Base-by-base conservation (phyloP, 2,329 filamentous ascomycete genomes). In the Arthrobotrys conoides region DNA sequence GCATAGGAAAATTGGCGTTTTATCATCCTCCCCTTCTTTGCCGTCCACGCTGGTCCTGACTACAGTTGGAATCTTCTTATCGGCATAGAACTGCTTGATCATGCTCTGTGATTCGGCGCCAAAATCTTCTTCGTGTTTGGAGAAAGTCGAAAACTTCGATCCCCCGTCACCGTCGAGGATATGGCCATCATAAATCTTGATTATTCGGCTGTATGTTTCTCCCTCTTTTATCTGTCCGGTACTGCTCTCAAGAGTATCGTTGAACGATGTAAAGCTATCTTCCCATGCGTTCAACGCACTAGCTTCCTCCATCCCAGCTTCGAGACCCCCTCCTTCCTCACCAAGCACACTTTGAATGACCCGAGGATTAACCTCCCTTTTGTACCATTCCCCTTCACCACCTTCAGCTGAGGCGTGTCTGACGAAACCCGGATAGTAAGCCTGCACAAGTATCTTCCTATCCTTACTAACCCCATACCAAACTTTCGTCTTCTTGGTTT, bases 401-500 rank as follows among this genome's bases (percentile, higher is more conserved):
- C 81, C 71, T 18, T 81, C 18, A 66, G 38, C 81, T 77, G n/a
- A 70, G 1, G 57, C 38, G 0, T 55, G 59, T 36, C 38, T 70
- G n/a, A 36, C 72, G 57, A 18, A 57, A 71, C 24, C 84, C 6
- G 89, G 89, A 81, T 90, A 91, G 89, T 90, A 92, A 67, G 91
- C 91, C 71, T 91, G 89, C 71, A 97, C 86, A 1, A 94, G 86
- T 0, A 89, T 91, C 30, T 86, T 89, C 53, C 89, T 87, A 83
- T 96, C 92, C 78, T 88, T 88, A 48, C 89, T 90, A 70, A 93
- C 88, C 3, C 90, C 90, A 53, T 88, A 87, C 89, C 91, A 92
- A 4, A 88, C 85, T 14, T 82, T 82, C 30, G 65, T 71, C 36
- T 75, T 57, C 55, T 67, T 79, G 12, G 49, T 67, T n/a, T 66